phyloP scores from a whole-genome alignment of 331 rosid species.

The Malus hybrid region DNA sequence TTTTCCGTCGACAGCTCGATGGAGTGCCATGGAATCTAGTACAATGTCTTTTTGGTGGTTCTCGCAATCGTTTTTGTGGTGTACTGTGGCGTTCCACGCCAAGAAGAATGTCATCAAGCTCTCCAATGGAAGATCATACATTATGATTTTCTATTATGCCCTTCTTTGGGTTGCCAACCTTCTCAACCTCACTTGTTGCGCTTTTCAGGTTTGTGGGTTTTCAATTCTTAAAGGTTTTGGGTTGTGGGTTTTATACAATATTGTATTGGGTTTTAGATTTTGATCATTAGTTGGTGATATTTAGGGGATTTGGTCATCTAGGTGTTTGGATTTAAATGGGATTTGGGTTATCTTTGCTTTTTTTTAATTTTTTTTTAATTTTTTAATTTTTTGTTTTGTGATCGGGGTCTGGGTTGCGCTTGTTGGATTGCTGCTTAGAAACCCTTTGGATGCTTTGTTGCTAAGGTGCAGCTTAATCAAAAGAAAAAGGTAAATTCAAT shows the following conservation, averaged over 20 bases:
- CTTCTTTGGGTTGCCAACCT: constrained; percentile 57
- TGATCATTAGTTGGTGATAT: constrained; percentile 24
- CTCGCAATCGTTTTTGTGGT: constrained; percentile 43
- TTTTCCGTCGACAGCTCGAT: background rate
- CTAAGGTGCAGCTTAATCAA: constrained; percentile 74
- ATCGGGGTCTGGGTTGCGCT: constrained; percentile 43
- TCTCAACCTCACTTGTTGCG: constrained; percentile 54
- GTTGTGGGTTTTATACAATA: constrained; percentile 6
- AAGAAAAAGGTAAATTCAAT: constrained; percentile 71
- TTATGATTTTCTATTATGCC: constrained; percentile 47
- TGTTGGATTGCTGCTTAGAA: constrained; percentile 21
- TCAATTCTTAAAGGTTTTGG: background rate
- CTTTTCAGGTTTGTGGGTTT: constrained; percentile 41
- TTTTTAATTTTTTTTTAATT: background rate
- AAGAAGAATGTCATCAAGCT: constrained; percentile 48
- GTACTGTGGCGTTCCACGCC: constrained; percentile 39
- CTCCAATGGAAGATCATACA: constrained; percentile 32
- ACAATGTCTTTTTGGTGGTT: constrained; percentile 34
- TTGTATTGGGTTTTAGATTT: constrained; percentile 16
- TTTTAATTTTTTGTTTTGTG: background rate
- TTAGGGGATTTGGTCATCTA: constrained; percentile 24
- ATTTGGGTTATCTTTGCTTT: constrained; percentile 2
- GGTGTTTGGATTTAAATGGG: constrained; percentile 31
- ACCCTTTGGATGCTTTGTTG: constrained; percentile 40
- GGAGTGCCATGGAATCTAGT: constrained; percentile 39